A percentile compares a stretch with the other conserved stretches of the same genome.
Conservation (phyloP, 2,329 filamentous ascomycete genomes). For the Aureobasidium sp. region DNA sequence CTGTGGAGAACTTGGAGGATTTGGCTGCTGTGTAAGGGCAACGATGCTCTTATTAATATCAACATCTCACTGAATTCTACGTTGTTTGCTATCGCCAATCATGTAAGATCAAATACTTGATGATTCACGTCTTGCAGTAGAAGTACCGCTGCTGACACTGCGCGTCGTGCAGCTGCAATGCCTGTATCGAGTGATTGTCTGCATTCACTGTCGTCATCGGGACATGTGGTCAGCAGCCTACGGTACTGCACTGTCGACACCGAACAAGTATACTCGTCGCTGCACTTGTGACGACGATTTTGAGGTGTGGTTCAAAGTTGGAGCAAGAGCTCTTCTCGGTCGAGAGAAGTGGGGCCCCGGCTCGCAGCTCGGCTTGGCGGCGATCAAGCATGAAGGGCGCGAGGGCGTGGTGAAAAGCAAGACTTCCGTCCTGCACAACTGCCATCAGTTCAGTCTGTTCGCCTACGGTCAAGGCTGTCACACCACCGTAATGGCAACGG, state of each 20-base stretch:
- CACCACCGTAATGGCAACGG: not conserved
- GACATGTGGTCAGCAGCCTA: not conserved
- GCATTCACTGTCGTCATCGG: not conserved
- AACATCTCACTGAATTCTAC: too few species aligned
- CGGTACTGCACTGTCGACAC: not conserved
- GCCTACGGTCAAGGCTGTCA: not conserved
- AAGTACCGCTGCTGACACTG: fast-evolving
- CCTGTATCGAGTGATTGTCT: not conserved
- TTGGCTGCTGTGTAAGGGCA: too few species aligned
- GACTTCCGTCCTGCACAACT: not conserved
- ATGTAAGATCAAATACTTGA: not conserved
- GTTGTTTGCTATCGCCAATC: not conserved
- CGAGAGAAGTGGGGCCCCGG: not conserved
- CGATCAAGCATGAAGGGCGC: not conserved
- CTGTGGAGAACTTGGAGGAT: too few species aligned
- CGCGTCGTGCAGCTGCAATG: not conserved
- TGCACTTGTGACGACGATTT: not conserved
- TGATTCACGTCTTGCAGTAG: not conserved
- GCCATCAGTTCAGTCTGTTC: not conserved
- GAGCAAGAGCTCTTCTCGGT: not conserved
- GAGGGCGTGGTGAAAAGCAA: too few species aligned
- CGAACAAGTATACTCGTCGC: not conserved
- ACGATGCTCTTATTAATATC: too few species aligned
- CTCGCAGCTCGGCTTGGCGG: not conserved
- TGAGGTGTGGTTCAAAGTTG: not conserved